Conservation (phyloP, 2,329 filamentous ascomycete genomes). For the Fusarium anguioides region DNA sequence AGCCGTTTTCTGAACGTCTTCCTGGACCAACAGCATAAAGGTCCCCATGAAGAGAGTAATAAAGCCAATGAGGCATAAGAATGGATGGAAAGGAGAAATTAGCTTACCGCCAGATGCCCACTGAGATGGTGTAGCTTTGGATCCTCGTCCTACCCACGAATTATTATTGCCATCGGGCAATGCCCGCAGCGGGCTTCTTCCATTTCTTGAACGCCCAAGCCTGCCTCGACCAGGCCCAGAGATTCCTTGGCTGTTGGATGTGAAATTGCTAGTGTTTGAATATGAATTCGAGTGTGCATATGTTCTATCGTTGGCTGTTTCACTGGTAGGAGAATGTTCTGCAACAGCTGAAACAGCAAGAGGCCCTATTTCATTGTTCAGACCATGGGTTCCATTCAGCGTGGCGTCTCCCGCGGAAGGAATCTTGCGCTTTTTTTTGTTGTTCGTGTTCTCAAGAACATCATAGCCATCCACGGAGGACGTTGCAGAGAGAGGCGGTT, state of each 20-base stretch:
- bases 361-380: conserved; percentile 56
- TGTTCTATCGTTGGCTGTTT: conserved; percentile 41
- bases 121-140: conserved; percentile 59
- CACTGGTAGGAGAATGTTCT: conserved; percentile 47
- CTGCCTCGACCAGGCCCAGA: conserved; percentile 88
- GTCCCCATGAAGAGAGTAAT: background rate
- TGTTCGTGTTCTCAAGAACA: conserved; percentile 97
- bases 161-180: conserved; percentile 69
- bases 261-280: conserved; percentile 60
- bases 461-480: conserved; percentile 90
- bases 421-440: conserved; percentile 99
- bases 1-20: background rate
- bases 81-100: conserved; percentile 9
- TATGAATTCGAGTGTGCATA: conserved; percentile 44
- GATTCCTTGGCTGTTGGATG: conserved; percentile 68
- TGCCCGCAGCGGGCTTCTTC: conserved; percentile 71
- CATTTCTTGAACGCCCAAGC: conserved; percentile 74
- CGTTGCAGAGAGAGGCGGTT: conserved; percentile 73
- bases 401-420: conserved; percentile 82
- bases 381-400: conserved; percentile 55
- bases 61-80: background rate
- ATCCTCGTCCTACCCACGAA: conserved; percentile 63
- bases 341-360: conserved; percentile 40
- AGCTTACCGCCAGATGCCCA: conserved; percentile 60
- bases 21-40: background rate